Percentiles rank a stretch among this genome's conserved stretches.
phyloP scores from a whole-genome alignment of 1,284 basidiomycete genomes.

The Sanghuangporus baumii region DNA sequence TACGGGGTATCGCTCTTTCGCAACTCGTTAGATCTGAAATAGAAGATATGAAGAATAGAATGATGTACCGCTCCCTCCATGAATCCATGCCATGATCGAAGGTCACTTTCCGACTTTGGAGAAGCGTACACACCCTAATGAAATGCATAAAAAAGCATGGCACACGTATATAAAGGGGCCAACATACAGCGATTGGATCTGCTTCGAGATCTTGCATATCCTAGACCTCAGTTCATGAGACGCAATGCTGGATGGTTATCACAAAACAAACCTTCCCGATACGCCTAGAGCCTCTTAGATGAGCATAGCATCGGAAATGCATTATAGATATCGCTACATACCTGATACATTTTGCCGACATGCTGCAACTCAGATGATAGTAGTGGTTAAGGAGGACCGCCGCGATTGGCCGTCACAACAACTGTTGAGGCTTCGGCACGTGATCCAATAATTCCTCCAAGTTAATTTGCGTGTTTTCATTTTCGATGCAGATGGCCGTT shows the following conservation, averaged over 20 bases:
- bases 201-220: slow-evolving; percentile 55
- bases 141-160: neutral
- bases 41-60: neutral
- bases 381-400: neutral
- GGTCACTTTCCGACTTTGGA: slow-evolving; percentile 50
- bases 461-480: neutral
- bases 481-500: too few species aligned
- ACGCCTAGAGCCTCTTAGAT: slow-evolving; percentile 37
- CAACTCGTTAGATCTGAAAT: slow-evolving; percentile 3
- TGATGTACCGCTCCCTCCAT: slow-evolving; percentile 70
- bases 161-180: neutral
- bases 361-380: neutral
- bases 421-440: neutral
- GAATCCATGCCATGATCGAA: slow-evolving; percentile 73
- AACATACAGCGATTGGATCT: slow-evolving; percentile 55
- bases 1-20: slow-evolving; percentile 74
- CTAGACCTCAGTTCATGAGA: slow-evolving; percentile 30
- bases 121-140: neutral
- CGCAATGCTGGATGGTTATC: neutral
- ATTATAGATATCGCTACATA: neutral
- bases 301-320: neutral
- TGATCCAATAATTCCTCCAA: neutral
- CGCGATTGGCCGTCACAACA: neutral
- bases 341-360: neutral
- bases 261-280: slow-evolving; percentile 53